Evolutionary conservation across 108 stramenopile species (phyloP), one percentile per base, ranked within the genome.

Genomic region (Chaetoceros tenuissimus): DNA sequence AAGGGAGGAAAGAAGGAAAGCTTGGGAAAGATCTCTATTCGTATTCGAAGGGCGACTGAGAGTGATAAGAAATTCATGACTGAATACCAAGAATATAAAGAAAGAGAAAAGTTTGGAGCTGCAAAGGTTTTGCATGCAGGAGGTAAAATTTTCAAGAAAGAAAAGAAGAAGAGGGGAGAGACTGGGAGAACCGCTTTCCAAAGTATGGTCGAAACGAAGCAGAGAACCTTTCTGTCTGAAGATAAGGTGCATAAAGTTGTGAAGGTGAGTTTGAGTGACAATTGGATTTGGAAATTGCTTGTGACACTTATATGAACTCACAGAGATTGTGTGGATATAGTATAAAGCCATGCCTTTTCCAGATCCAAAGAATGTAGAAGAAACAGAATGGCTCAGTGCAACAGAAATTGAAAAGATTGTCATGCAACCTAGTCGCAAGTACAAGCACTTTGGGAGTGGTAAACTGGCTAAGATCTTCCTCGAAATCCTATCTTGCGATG

Each of bases 41-140:
- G 85, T 21, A 78, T 77, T 45, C 77, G 85, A 23, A 67, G 80
- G 26, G 85, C 89, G 1, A 80, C 84, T 8, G 61, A 71, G 2
- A 54, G 81, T 43, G 89, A 91, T 58, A 68, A 79, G 25, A 48
- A 68, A 13, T 91, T 91, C 53, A 81, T 91, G 80, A 62, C 70
- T n/a, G 29, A 47, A 58, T 8, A 46, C 31, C 23, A 62, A 68
- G 30, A 46, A 53, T 17, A 31, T 78, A 51, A 58, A 60, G 26
- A 40, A 62, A 47, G 45, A 40, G 2, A 53, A 55, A 63, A 22
- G 23, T 8, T 54, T 55, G 3, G 66, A 65, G 24, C 56, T 63
- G 19, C 43, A 31, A 18, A 61, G 54, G n/a, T 60, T 30, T 22
- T 46, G 51, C 20, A 40, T 84, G 22, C 74, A 74, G 53, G 62